Percentiles rank a stretch among this genome's conserved stretches.
Conservation (phyloP, 2,329 filamentous ascomycete genomes). For the Lizonia empirigonia region DNA sequence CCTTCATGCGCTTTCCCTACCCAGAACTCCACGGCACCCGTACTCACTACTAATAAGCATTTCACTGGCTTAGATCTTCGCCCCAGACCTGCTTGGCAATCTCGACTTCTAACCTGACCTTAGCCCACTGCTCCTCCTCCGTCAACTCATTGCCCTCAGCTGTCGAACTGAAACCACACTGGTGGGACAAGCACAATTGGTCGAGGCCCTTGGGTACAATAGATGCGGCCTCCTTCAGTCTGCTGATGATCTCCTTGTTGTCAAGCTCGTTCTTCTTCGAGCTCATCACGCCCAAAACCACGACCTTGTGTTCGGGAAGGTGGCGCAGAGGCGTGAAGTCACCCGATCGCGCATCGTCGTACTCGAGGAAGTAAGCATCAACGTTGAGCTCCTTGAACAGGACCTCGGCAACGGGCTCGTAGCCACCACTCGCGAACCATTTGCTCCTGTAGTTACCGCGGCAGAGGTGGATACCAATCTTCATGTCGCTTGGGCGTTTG, state of each 20-base stretch:
- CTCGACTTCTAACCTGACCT: conserved; percentile 60
- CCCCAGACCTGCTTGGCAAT: conserved; percentile 65
- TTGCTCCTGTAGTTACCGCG: conserved; percentile 62
- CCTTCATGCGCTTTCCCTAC: neutral
- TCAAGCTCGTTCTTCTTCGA: conserved; percentile 65
- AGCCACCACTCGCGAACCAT: conserved; percentile 64
- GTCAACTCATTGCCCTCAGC: conserved; percentile 62
- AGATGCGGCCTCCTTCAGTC: conserved; percentile 46
- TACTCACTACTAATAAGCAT: neutral
- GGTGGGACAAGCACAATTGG: conserved; percentile 62
- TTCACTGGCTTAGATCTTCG: conserved; percentile 49
- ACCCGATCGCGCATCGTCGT: conserved; percentile 62
- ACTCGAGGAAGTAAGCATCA: conserved; percentile 65
- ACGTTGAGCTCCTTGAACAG: conserved; percentile 63
- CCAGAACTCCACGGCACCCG: neutral
- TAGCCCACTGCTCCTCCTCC: conserved; percentile 64
- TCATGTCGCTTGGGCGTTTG: conserved; percentile 60
- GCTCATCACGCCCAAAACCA: conserved; percentile 62
- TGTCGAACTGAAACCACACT: conserved; percentile 64
- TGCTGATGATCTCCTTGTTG: conserved; percentile 50
- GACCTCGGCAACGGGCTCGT: conserved; percentile 64
- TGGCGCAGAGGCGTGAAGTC: conserved; percentile 62
- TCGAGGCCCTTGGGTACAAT: conserved; percentile 60
- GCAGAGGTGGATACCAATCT: conserved; percentile 63
- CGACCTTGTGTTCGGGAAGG: conserved; percentile 60